phyloP scores from a whole-genome alignment of 208 protist species.

The Wallacemonas sp. region DNA sequence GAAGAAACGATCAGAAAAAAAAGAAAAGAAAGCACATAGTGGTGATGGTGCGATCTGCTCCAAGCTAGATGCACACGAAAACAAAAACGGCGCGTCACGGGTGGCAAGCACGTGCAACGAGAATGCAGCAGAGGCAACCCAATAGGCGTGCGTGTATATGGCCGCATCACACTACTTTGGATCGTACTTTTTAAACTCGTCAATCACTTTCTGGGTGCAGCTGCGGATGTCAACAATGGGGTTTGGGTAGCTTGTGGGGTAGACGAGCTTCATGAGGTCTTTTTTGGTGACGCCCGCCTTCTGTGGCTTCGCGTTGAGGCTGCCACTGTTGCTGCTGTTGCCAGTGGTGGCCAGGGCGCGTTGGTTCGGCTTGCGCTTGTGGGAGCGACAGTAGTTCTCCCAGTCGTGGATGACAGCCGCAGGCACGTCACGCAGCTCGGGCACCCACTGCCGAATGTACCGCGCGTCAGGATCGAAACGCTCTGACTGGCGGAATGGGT shows the following conservation, averaged over 20 bases:
- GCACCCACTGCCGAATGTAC: slow-evolving; percentile 78
- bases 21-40: too few relatives aligned
- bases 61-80: too few relatives aligned
- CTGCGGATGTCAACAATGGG: slow-evolving; percentile 71
- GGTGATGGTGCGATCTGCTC: too few relatives aligned
- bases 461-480: slow-evolving; percentile 57
- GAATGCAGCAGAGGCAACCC: too few relatives aligned
- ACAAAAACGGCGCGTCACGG: too few relatives aligned
- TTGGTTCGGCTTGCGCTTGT: slow-evolving; percentile 18
- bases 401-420: slow-evolving; percentile 61
- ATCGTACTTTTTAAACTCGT: slow-evolving; percentile 42
- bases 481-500: slow-evolving; percentile 68
- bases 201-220: slow-evolving; percentile 47
- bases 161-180: too few relatives aligned
- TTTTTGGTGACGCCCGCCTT: slow-evolving; percentile 7
- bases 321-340: too few relatives aligned
- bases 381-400: slow-evolving; percentile 56
- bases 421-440: slow-evolving; percentile 61
- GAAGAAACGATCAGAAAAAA: too few relatives aligned
- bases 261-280: slow-evolving; percentile 13
- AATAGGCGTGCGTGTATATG: too few relatives aligned
- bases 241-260: slow-evolving; percentile 44
- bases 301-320: too few relatives aligned
- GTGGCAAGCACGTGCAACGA: too few relatives aligned
- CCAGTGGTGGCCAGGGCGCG: too few relatives aligned